Percentiles rank a stretch among this genome's conserved stretches.
These are phyloP conservation scores for Protostelium mycophagum DNA, from an alignment of 78 protist genomes.

Conservation along the genomic window DNA sequence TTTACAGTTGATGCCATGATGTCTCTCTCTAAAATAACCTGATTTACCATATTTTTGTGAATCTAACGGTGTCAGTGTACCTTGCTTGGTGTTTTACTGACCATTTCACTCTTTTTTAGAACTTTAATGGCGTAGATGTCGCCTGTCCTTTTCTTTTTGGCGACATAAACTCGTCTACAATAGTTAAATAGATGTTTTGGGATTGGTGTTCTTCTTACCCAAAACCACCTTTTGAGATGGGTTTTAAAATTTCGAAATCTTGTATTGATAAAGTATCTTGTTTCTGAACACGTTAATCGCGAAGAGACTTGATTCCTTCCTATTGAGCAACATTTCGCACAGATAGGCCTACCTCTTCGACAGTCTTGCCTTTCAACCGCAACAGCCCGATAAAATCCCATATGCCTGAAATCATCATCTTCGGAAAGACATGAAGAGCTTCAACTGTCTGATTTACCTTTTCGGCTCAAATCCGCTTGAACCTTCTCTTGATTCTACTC, in stretches of 20 bases:
- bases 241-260: slow-evolving; percentile 59
- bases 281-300: not conserved
- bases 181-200: not conserved
- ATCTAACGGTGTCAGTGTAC: not conserved
- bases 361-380: not conserved
- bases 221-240: slow-evolving; percentile 58
- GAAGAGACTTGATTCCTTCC: not conserved
- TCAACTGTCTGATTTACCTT: not conserved
- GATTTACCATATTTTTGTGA: slow-evolving; percentile 53
- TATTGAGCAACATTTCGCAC: too few species aligned
- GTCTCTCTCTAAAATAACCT: slow-evolving; percentile 56
- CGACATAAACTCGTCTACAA: slow-evolving; percentile 49
- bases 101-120: slow-evolving; percentile 61
- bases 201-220: slow-evolving; percentile 14
- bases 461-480: not conserved
- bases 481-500: not conserved
- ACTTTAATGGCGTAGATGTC: slow-evolving; percentile 87
- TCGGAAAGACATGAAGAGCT: not conserved
- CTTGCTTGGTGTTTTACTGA: not conserved
- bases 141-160: slow-evolving; percentile 62
- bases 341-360: not conserved
- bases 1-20: slow-evolving; percentile 42
- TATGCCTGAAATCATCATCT: not conserved
- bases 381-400: not conserved
- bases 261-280: slow-evolving; percentile 11